Conservation (phyloP, 2,329 filamentous ascomycete species). For the Byssothecium circinans region DNA sequence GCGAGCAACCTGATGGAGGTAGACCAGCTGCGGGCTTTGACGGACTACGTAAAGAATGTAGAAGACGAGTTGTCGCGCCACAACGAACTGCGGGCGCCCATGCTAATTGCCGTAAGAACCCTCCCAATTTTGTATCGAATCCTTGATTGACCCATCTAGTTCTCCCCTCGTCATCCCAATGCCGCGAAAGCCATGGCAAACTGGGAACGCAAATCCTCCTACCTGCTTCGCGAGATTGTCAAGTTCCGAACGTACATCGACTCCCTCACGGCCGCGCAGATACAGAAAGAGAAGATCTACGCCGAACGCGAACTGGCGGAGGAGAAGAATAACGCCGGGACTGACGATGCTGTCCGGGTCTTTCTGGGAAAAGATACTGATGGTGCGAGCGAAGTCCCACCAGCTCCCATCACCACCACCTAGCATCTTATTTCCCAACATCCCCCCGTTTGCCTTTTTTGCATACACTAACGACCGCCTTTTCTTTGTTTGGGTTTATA, state of each 20-base stretch:
- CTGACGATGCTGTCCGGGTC: constrained; percentile 13
- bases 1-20: constrained; percentile 75
- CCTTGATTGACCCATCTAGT: constrained; percentile 53
- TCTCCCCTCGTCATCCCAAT: constrained; percentile 81
- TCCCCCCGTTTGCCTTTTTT: constrained; percentile 14
- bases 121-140: neutral
- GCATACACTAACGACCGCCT: constrained; percentile 31
- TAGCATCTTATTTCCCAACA: constrained; percentile 13
- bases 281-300: constrained; percentile 71
- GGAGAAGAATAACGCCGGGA: constrained; percentile 16
- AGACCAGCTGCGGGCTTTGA: constrained; percentile 76
- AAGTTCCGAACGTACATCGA: constrained; percentile 97
- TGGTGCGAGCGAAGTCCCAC: constrained; percentile 36
- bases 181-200: constrained; percentile 85
- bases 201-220: constrained; percentile 95
- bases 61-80: constrained; percentile 84
- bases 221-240: constrained; percentile 89
- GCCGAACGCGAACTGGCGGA: constrained; percentile 37
- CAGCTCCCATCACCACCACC: constrained; percentile 26
- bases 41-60: constrained; percentile 78
- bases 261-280: constrained; percentile 70
- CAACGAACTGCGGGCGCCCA: constrained; percentile 82
- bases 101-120: constrained; percentile 71
- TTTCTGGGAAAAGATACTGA: constrained; percentile 27
- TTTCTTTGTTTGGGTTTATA: constrained; percentile 21